These are phyloP conservation scores for Elongisporangium prolatum DNA, from an alignment of 352 stramenopile species.

Conservation along the genomic window DNA sequence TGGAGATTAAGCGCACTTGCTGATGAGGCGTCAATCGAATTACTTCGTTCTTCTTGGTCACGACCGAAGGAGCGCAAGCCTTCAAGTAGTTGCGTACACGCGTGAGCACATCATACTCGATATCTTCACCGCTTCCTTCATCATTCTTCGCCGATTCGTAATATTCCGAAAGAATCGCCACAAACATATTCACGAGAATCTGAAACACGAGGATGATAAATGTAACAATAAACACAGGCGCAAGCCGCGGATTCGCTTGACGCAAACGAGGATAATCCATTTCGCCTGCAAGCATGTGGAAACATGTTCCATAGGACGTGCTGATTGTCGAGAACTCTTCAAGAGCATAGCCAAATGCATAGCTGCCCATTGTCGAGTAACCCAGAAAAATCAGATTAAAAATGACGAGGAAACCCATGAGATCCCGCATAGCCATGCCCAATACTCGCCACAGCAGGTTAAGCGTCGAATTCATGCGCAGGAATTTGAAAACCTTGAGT, in stretches of 20 bases:
- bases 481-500: conserved; percentile 87
- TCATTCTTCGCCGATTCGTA: conserved; percentile 84
- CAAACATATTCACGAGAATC: conserved; percentile 89
- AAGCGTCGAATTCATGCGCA: conserved; percentile 87
- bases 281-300: conserved; percentile 84
- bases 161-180: conserved; percentile 86
- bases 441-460: conserved; percentile 84
- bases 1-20: conserved; percentile 80
- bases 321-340: conserved; percentile 83
- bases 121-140: conserved; percentile 55
- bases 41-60: conserved; percentile 71
- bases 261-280: conserved; percentile 75
- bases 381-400: conserved; percentile 87
- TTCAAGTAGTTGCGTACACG: conserved; percentile 74
- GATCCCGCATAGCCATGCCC: conserved; percentile 76
- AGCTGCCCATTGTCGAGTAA: conserved; percentile 82
- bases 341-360: conserved; percentile 77
- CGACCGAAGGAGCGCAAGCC: conserved; percentile 72
- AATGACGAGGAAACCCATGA: conserved; percentile 88
- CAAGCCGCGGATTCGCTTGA: conserved; percentile 76
- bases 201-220: conserved; percentile 86
- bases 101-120: conserved; percentile 86
- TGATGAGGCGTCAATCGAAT: conserved; percentile 71
- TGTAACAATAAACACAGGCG: conserved; percentile 77
- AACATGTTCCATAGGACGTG: conserved; percentile 80